These are phyloP conservation scores for Onygenales sp. DNA, from an alignment of 2,329 filamentous ascomycete genomes.

Conservation along the genomic window DNA sequence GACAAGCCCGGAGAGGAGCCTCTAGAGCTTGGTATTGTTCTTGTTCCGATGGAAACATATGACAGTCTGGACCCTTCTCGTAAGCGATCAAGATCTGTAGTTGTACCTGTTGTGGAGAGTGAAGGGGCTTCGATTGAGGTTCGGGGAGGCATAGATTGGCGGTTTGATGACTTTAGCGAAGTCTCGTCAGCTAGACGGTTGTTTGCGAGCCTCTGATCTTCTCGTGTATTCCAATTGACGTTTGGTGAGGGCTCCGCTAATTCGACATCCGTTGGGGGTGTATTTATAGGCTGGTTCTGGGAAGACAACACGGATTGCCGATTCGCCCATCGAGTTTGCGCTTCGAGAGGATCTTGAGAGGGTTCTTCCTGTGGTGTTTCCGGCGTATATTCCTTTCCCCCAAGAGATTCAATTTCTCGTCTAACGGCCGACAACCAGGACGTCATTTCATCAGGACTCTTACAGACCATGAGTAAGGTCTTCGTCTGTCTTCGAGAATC, in stretches of 20 bases:
- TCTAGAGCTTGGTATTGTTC: constrained; percentile 18
- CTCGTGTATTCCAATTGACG: background rate
- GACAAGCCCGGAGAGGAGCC: constrained; percentile 16
- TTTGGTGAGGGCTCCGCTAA: background rate
- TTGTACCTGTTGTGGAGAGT: constrained; percentile 12
- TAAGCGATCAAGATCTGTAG: constrained; percentile 14
- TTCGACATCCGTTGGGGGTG: background rate
- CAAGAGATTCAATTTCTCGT: constrained; percentile 36
- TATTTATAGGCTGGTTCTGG: background rate
- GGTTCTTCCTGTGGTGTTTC: constrained; percentile 18
- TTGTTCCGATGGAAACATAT: constrained; percentile 13
- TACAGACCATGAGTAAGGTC: constrained; percentile 35
- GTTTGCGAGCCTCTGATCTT: background rate
- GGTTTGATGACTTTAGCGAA: constrained; percentile 10
- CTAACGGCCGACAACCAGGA: constrained; percentile 36
- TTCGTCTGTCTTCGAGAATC: constrained; percentile 24
- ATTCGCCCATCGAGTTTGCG: background rate
- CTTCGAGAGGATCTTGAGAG: constrained; percentile 2
- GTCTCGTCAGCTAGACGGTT: constrained; percentile 4
- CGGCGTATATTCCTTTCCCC: constrained; percentile 34
- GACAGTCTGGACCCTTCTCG: constrained; percentile 15
- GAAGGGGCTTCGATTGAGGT: constrained; percentile 14
- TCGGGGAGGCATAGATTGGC: constrained; percentile 11
- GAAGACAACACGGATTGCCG: background rate
- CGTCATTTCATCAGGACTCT: constrained; percentile 34